Base-by-base conservation (phyloP, 2,329 filamentous ascomycete species). In the Scedosporium minutisporum region DNA sequence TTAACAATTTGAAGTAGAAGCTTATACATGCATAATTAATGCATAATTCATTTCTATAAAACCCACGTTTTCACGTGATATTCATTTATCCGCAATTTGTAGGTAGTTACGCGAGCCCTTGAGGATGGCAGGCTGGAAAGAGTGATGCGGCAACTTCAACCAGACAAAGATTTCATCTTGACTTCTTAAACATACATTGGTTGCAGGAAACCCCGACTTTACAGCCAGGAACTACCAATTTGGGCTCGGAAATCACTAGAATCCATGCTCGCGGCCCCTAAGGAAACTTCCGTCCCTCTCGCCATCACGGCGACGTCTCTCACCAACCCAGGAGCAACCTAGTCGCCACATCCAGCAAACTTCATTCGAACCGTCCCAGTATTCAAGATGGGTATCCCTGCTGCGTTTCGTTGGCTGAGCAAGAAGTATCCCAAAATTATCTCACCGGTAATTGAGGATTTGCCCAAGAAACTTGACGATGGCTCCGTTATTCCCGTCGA, bases 371-470 rank as follows among this genome's bases (percentile, higher is more conserved):
- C 18, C 12, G 6, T 6, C 21, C 25, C 9, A 46, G 12, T 60
- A 14, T 44, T 63, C 72, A 79, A 68, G 65, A 96, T 96, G 92
- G 92, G 92, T 88, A 93, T 96, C 71, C 92, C 92, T 68, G 92
- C 93, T 65, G 89, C 95, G 67, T 97, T 97, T 76, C 85, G 93
- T 84, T 99, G 93, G 92, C 87, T 97, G 65, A 96, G 91, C 75
- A 90, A 87, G 78, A 97, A 96, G 74, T 97, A 97, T 72, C 95
- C 95, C 65, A 97, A 97, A 79, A 99, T 97, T 73, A 90, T 97
- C 67, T 95, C 90, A 9, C 84, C 88, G 6, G 95, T 99, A 62
- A 83, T 93, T 63, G 95, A 99, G 78, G 91, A 97, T 66, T 82
- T 86, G 68, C 89, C 93, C 9, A 80, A 89, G 63, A 87, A 87